Percentiles rank a stretch among this genome's conserved stretches.
Evolutionary conservation across 768 basidiomycete species (phyloP).

Genomic region (Trametes cubensis): DNA sequence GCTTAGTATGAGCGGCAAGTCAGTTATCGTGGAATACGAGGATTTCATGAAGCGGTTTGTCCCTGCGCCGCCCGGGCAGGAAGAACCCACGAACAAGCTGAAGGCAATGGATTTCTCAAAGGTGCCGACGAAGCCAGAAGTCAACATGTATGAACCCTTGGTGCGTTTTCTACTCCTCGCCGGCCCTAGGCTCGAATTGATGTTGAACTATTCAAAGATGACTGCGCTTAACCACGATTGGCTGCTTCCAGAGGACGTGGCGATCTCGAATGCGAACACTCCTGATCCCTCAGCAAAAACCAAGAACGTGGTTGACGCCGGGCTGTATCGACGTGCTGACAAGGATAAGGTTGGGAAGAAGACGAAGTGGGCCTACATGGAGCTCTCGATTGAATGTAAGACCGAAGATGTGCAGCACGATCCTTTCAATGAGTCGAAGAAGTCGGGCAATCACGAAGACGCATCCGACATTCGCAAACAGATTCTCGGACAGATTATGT

Average conservation of each 20-base stretch:
- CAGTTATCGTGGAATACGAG: not conserved
- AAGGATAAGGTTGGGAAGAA: not conserved
- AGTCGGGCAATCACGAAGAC: not conserved
- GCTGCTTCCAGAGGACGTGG: not conserved
- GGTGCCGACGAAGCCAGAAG: not conserved
- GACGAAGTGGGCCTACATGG: not conserved
- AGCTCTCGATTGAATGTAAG: constrained; percentile 8
- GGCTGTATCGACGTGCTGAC: not conserved
- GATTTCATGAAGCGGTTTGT: not conserved
- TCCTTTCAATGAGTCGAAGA: not conserved
- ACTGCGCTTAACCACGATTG: not conserved
- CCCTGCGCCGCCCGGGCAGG: not conserved
- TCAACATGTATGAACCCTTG: not conserved
- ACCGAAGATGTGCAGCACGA: not conserved
- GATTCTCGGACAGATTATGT: not conserved
- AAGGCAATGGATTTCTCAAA: not conserved
- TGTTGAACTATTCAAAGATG: too few relatives aligned
- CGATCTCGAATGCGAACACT: not conserved
- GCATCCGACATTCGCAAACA: not conserved
- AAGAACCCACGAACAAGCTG: not conserved
- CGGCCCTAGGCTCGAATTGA: too few relatives aligned
- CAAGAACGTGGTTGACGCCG: not conserved
- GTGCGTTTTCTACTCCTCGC: not conserved
- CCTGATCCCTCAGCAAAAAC: not conserved
- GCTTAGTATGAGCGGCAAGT: not conserved